A percentile compares a stretch with the other conserved stretches of the same genome.
phyloP scores from a whole-genome alignment of 768 basidiomycete species.

The Suillus discolor region DNA sequence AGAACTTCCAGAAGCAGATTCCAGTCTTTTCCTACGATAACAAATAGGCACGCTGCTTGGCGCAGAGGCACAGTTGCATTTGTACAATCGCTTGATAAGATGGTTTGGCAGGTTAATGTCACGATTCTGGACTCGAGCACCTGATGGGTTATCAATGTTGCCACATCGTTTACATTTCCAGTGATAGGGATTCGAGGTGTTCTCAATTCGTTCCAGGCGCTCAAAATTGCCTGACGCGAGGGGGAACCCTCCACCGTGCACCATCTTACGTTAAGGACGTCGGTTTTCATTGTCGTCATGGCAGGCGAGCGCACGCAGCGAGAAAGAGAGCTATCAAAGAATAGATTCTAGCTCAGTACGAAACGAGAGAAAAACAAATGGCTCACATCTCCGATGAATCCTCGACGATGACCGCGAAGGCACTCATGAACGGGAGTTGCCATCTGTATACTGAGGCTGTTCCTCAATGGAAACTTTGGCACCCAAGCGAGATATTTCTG shows the following conservation, averaged over 20 bases:
- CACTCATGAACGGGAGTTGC: not conserved
- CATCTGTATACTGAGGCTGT: constrained; percentile 6
- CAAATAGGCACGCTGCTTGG: not conserved
- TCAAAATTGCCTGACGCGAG: not conserved
- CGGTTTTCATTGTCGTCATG: too few species aligned
- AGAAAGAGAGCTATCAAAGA: too few species aligned
- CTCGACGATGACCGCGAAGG: not conserved
- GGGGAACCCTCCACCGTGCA: too few species aligned
- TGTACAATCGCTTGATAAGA: not conserved
- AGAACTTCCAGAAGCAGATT: not conserved
- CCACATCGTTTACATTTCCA: too few species aligned
- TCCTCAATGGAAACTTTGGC: constrained; percentile 63
- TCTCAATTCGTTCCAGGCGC: not conserved
- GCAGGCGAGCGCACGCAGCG: too few species aligned
- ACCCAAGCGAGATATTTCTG: constrained; percentile 80
- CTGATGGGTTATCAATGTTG: not conserved
- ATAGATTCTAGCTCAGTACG: too few species aligned
- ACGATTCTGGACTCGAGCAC: not conserved
- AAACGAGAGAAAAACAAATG: too few species aligned
- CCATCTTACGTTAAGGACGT: too few species aligned
- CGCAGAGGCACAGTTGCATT: not conserved
- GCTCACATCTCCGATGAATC: too few species aligned
- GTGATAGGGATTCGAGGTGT: too few species aligned
- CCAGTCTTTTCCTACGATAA: too few species aligned
- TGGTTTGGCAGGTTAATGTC: not conserved